phyloP scores from a whole-genome alignment of 106 monocot species.

The Chionographis japonica region DNA sequence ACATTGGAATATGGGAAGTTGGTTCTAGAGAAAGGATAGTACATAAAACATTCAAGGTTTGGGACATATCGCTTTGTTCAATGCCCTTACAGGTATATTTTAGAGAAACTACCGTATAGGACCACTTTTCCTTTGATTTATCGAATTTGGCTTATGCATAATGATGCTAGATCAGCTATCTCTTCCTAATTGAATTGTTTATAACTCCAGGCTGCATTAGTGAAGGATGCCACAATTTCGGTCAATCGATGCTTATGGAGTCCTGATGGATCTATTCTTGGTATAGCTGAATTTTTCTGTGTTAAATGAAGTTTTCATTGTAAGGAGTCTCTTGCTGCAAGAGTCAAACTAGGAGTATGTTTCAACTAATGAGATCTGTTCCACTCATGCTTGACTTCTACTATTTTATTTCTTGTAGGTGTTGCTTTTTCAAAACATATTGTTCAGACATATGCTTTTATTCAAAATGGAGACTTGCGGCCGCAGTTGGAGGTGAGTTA shows the following conservation, averaged over 20 bases:
- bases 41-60: conserved; percentile 79
- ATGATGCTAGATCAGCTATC: neutral
- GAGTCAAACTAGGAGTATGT: too few relatives aligned
- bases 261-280: conserved; percentile 87
- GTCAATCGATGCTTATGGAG: conserved; percentile 98
- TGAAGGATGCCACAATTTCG: conserved; percentile 91
- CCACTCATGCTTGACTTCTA: neutral
- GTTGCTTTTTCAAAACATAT: conserved; percentile 99
- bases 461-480: conserved; percentile 79
- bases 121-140: too few relatives aligned
- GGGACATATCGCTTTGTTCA: conserved; percentile 67
- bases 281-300: conserved; percentile 20
- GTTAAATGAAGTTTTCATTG: neutral
- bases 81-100: conserved; percentile 76
- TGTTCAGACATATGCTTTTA: conserved; percentile 78
- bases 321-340: neutral
- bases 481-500: conserved; percentile 66
- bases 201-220: conserved; percentile 52
- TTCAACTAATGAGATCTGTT: neutral
- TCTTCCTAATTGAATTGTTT: neutral
- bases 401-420: conserved; percentile 33
- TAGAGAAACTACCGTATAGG: too few relatives aligned
- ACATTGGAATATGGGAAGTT: conserved; percentile 93
- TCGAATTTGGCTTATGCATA: too few relatives aligned
- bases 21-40: conserved; percentile 90